phyloP scores from a whole-genome alignment of 495 filamentous ascomycete genomes.

The Aspergillus affinis region DNA sequence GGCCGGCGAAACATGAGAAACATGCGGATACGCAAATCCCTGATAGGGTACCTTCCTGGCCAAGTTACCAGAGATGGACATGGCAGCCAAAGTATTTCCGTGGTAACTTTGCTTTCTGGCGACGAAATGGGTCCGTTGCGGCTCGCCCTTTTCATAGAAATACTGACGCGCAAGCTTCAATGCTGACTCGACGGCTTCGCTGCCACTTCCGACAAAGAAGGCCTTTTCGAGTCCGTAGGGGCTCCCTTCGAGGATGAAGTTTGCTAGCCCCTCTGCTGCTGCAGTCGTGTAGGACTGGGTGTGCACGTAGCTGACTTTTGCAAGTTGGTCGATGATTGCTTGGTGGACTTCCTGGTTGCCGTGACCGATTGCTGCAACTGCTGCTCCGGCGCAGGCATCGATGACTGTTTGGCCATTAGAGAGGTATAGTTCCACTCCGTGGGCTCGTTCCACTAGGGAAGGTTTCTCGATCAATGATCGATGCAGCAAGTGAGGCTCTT shows the following conservation, averaged over 20 bases:
- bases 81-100: constrained; percentile 59
- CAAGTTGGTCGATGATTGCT: constrained; percentile 39
- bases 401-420: not conserved
- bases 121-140: constrained; percentile 49
- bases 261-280: constrained; percentile 29
- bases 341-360: constrained; percentile 27
- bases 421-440: not conserved
- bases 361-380: constrained; percentile 34
- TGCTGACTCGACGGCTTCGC: constrained; percentile 59
- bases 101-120: constrained; percentile 59
- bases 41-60: constrained; percentile 30
- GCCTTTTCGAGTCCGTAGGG: constrained; percentile 13
- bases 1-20: constrained; percentile 37
- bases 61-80: constrained; percentile 55
- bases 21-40: constrained; percentile 10
- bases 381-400: constrained; percentile 26
- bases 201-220: constrained; percentile 32
- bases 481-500: not conserved
- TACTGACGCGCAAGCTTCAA: constrained; percentile 52
- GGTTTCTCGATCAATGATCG: not conserved
- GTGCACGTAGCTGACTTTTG: constrained; percentile 38
- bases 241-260: constrained; percentile 28
- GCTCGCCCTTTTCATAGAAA: constrained; percentile 23
- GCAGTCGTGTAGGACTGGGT: constrained; percentile 36
- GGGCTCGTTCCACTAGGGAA: not conserved